These are phyloP conservation scores for Diaporthe longicolla DNA, from an alignment of 2,329 filamentous ascomycete species.

Conservation along the genomic window DNA sequence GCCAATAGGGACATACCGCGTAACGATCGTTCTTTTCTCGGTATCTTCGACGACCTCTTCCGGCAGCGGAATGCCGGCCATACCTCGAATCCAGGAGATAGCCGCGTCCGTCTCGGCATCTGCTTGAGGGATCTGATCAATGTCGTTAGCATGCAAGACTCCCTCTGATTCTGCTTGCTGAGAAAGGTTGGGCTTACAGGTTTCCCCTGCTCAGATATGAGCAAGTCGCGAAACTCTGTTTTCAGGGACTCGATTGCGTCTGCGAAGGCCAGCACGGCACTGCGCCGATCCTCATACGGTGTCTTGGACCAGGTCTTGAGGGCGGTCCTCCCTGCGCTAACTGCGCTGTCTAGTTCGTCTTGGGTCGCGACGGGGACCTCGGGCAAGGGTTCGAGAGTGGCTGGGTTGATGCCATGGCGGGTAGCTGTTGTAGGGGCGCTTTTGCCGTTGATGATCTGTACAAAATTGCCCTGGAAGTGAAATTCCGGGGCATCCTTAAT, in stretches of 20 bases:
- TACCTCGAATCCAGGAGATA: background rate
- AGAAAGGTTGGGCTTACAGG: background rate
- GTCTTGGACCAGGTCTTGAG: slow-evolving; percentile 19
- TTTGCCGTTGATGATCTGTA: slow-evolving; percentile 19
- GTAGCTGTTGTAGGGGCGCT: background rate
- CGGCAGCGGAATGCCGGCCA: background rate
- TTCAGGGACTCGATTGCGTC: background rate
- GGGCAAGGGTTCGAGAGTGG: background rate
- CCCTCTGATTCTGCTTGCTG: fast-evolving
- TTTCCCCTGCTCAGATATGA: slow-evolving; percentile 4
- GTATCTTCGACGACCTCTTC: background rate
- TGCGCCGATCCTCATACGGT: background rate
- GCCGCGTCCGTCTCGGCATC: background rate
- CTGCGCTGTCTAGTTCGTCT: background rate
- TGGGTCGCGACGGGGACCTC: slow-evolving; percentile 13
- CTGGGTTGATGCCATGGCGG: slow-evolving; percentile 22
- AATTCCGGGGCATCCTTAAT: background rate
- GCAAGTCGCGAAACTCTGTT: background rate
- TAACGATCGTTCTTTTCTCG: background rate
- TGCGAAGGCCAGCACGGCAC: slow-evolving; percentile 7
- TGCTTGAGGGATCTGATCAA: background rate
- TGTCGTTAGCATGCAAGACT: background rate
- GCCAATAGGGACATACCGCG: background rate
- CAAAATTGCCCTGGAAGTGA: slow-evolving; percentile 49
- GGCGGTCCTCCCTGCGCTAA: background rate